phyloP scores from a whole-genome alignment of 2,329 filamentous ascomycete species.

The Knufia fluminis region DNA sequence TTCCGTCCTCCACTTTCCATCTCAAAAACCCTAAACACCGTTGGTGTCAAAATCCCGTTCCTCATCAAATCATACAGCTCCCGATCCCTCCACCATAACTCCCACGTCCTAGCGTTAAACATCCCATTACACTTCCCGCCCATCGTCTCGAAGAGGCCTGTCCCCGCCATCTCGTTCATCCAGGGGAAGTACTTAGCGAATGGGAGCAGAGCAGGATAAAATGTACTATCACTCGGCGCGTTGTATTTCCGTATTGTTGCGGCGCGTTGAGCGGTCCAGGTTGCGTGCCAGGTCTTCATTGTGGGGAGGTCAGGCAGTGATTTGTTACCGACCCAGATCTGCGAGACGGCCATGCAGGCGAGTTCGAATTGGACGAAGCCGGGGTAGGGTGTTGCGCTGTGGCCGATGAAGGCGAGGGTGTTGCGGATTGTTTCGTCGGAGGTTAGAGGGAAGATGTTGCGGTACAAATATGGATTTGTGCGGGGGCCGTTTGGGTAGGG shows the following conservation, averaged over 20 bases:
- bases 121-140: conserved; percentile 27
- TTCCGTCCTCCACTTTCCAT: conserved; percentile 33
- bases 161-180: conserved; percentile 36
- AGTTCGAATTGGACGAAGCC: conserved; percentile 36
- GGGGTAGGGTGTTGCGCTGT: conserved; percentile 29
- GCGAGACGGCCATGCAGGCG: conserved; percentile 36
- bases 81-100: conserved; percentile 34
- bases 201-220: conserved; percentile 24
- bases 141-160: conserved; percentile 33
- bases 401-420: conserved; percentile 38
- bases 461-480: conserved; percentile 31
- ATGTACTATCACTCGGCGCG: no score
- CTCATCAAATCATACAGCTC: conserved; percentile 32
- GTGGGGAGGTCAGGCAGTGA: conserved; percentile 28
- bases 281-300: conserved; percentile 29
- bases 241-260: no score
- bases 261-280: not conserved
- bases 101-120: conserved; percentile 31
- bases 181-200: conserved; percentile 32
- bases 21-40: conserved; percentile 35
- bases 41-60: conserved; percentile 34
- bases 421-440: conserved; percentile 29
- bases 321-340: conserved; percentile 36
- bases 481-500: conserved; percentile 13
- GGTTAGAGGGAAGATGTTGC: conserved; percentile 36